A percentile compares a stretch with the other conserved stretches of the same genome.
These are phyloP conservation scores for Choanephora cucurbitarum DNA, from an alignment of 371 early-diverging fungal species.

Conservation along the genomic window DNA sequence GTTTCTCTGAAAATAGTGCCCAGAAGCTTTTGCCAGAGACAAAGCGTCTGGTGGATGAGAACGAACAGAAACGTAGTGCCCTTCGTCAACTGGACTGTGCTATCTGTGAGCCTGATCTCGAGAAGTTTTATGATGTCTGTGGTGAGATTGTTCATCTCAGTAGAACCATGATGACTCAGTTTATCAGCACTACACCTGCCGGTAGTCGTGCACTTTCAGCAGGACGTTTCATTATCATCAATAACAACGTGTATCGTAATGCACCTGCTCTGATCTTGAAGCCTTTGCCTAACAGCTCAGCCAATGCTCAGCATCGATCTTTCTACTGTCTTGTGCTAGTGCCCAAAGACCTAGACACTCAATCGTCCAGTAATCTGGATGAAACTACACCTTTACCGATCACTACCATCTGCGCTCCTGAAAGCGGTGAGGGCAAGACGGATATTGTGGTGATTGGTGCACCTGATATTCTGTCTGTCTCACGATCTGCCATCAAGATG, in stretches of 20 bases:
- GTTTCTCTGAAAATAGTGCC: slow-evolving; percentile 90
- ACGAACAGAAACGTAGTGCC: slow-evolving; percentile 55
- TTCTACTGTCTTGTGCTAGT: slow-evolving; percentile 54
- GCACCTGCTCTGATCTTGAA: slow-evolving; percentile 68
- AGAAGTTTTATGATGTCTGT: slow-evolving; percentile 71
- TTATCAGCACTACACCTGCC: slow-evolving; percentile 57
- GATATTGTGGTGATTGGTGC: slow-evolving; percentile 59
- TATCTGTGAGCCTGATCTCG: slow-evolving; percentile 81
- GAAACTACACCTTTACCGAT: slow-evolving; percentile 64
- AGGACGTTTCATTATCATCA: slow-evolving; percentile 77
- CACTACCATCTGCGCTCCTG: slow-evolving; percentile 57
- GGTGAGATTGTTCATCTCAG: slow-evolving; percentile 58
- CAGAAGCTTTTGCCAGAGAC: slow-evolving; percentile 83
- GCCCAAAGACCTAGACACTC: slow-evolving; percentile 27
- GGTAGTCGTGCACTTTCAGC: slow-evolving; percentile 66
- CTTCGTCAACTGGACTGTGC: slow-evolving; percentile 76
- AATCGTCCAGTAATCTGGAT: slow-evolving; percentile 19
- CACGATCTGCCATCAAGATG: slow-evolving; percentile 48
- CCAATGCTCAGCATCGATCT: slow-evolving; percentile 41
- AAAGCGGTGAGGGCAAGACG: slow-evolving; percentile 39
- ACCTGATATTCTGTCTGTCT: slow-evolving; percentile 68
- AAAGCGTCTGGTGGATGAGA: slow-evolving; percentile 62
- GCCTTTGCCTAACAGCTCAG: slow-evolving; percentile 33
- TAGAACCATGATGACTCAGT: slow-evolving; percentile 60
- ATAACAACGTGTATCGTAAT: slow-evolving; percentile 69